phyloP scores from a whole-genome alignment of 768 basidiomycete species.

The Pholiota conissans region DNA sequence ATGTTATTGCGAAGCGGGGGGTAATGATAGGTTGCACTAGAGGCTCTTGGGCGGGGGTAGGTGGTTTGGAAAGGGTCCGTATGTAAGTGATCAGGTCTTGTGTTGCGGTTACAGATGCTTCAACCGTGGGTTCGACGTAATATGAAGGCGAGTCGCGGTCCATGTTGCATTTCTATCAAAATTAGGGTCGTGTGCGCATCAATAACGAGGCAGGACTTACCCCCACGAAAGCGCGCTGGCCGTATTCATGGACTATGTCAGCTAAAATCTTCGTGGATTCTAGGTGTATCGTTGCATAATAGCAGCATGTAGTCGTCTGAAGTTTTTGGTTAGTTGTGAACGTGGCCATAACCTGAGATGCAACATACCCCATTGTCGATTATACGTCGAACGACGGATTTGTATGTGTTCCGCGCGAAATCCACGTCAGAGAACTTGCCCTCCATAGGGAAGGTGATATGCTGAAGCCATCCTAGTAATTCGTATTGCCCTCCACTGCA shows the following conservation, averaged over 20 bases:
- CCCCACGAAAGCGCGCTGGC: slow-evolving; percentile 85
- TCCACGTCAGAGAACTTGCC: slow-evolving; percentile 64
- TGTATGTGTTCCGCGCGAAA: slow-evolving; percentile 73
- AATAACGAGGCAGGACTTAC: slow-evolving; percentile 42
- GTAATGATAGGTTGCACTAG: slow-evolving; percentile 91
- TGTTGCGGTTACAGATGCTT: slow-evolving; percentile 63
- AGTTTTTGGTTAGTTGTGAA: slow-evolving; percentile 1
- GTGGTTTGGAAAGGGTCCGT: slow-evolving; percentile 40
- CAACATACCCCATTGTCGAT: slow-evolving; percentile 73
- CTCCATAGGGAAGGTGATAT: slow-evolving; percentile 89
- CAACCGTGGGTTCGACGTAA: slow-evolving; percentile 66
- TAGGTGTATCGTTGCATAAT: slow-evolving; percentile 82
- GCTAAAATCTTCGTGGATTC: slow-evolving; percentile 82
- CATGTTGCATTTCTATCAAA: slow-evolving; percentile 84
- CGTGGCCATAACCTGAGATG: slow-evolving; percentile 6
- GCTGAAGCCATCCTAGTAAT: slow-evolving; percentile 84
- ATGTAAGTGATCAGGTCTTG: slow-evolving; percentile 68
- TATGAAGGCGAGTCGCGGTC: slow-evolving; percentile 67
- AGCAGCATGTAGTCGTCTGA: slow-evolving; percentile 93
- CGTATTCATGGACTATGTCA: slow-evolving; percentile 61
- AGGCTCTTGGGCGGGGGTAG: slow-evolving; percentile 34
- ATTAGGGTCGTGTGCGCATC: slow-evolving; percentile 4
- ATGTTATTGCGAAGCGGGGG: slow-evolving; percentile 95
- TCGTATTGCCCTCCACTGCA: slow-evolving; percentile 80
- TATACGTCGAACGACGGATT: slow-evolving; percentile 66